These are phyloP conservation scores for Samsoniella hepiali DNA, from an alignment of 2,329 filamentous ascomycete species.

Conservation along the genomic window DNA sequence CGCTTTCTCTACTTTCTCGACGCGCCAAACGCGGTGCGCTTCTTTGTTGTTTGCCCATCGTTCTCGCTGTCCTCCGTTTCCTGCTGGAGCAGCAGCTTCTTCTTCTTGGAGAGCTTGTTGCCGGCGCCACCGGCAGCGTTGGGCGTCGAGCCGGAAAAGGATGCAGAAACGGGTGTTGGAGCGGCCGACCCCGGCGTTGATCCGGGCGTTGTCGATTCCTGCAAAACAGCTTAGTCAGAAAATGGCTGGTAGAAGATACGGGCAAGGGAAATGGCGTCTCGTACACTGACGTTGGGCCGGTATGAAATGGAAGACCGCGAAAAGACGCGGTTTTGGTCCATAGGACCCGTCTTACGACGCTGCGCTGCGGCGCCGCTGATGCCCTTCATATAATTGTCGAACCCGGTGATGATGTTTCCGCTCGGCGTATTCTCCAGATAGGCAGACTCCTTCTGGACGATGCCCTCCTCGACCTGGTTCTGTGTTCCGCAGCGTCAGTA, in stretches of 20 bases:
- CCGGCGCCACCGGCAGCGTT: conserved; percentile 40
- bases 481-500: conserved; percentile 24
- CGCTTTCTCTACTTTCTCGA: conserved; percentile 41
- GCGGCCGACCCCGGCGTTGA: conserved; percentile 48
- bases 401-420: conserved; percentile 96
- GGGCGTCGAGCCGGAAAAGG: conserved; percentile 49
- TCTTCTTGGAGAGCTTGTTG: conserved; percentile 54
- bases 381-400: conserved; percentile 97
- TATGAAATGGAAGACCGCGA: conserved; percentile 63
- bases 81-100: conserved; percentile 28
- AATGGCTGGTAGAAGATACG: background rate
- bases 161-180: conserved; percentile 54
- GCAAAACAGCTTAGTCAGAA: conserved; percentile 17
- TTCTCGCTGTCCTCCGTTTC: conserved; percentile 56
- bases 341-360: conserved; percentile 61
- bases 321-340: conserved; percentile 73
- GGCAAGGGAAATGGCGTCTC: conserved; percentile 16
- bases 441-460: conserved; percentile 75
- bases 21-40: conserved; percentile 57
- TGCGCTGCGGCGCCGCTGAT: conserved; percentile 60
- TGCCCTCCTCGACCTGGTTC: conserved; percentile 66
- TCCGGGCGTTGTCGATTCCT: conserved; percentile 44
- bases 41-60: conserved; percentile 51
- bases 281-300: conserved; percentile 41
- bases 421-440: conserved; percentile 87